Base-by-base conservation (phyloP, 768 basidiomycete species). In the Trametes maxima region DNA sequence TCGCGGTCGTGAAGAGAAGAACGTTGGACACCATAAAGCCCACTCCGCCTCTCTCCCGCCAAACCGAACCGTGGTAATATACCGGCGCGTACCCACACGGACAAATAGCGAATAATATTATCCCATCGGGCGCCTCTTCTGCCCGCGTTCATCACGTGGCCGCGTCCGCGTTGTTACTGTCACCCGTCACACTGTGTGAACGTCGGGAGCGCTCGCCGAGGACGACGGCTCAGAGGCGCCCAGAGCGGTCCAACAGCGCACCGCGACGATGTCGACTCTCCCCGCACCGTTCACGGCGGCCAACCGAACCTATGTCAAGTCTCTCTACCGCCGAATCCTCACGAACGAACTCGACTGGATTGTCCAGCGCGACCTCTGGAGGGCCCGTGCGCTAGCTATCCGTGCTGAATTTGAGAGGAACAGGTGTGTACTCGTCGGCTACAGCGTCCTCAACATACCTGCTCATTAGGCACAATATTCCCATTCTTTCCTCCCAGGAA, bases 371-470 rank as follows among this genome's bases (percentile, higher is more conserved):
- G 90, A 94, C 69, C 71, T 93, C 1, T 98, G 94, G 94, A 84
- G 95, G 62, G 82, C 80, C 57, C 84, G 89, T 74, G 95, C 95
- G 13, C 75, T 95, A 68, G 79, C 88, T 74, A 92, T 98, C 65
- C 79, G 96, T 64, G 95, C 95, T 62, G 85, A 93, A 73, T 98
- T 98, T 73, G 96, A 98, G 79, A 78, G 82, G 67, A 94, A 98
- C 82, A 85, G 94, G 93, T 92, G 72, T 60, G 83, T 78, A 52
- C 63, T 19, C 11, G 10, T 40, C 62, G 43, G 17, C 37, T 40
- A 28, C 48, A 6, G n/a, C 8, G 24, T 14, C 22, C 17, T 8
- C 11, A 21, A 3, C 24, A n/a, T 8, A 8, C 25, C 14, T 12
- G 36, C 33, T 63, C 16, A 56, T 28, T 19, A 54, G 24, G 11